phyloP scores from a whole-genome alignment of 768 basidiomycete genomes.

The Pulveroboletus sp. region DNA sequence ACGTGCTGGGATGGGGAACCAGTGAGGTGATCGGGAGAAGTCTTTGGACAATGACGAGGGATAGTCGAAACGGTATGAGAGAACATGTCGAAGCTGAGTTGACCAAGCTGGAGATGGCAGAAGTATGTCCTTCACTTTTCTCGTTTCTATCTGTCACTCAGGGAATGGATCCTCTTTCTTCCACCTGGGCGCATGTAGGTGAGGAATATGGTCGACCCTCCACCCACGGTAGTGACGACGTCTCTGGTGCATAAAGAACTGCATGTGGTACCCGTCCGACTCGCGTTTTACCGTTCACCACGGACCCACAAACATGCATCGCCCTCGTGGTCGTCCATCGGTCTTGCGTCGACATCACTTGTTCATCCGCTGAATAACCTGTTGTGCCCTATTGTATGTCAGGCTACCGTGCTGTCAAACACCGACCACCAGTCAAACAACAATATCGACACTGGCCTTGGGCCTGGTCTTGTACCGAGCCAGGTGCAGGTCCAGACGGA shows the following conservation, averaged over 20 bases:
- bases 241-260: constrained; percentile 39
- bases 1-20: constrained; percentile 62
- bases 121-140: constrained; percentile 11
- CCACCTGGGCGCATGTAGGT: neutral
- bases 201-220: constrained; percentile 10
- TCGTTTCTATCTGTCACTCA: neutral
- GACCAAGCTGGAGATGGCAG: constrained; percentile 15
- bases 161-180: neutral
- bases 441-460: neutral
- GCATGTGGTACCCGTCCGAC: constrained; percentile 24
- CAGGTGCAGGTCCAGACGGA: neutral
- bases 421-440: neutral
- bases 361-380: constrained; percentile 18
- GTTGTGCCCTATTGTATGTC: constrained; percentile 28
- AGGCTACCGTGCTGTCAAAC: constrained; percentile 20
- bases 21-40: constrained; percentile 50
- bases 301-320: constrained; percentile 3
- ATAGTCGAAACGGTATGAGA: constrained; percentile 13
- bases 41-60: constrained; percentile 37
- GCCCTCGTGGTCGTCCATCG: neutral
- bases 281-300: constrained; percentile 37
- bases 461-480: neutral
- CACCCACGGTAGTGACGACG: constrained; percentile 19
- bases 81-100: constrained; percentile 27
- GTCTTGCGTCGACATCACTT: neutral